Conservation (phyloP, 306 rosid genomes). For the Comarum palustre region DNA sequence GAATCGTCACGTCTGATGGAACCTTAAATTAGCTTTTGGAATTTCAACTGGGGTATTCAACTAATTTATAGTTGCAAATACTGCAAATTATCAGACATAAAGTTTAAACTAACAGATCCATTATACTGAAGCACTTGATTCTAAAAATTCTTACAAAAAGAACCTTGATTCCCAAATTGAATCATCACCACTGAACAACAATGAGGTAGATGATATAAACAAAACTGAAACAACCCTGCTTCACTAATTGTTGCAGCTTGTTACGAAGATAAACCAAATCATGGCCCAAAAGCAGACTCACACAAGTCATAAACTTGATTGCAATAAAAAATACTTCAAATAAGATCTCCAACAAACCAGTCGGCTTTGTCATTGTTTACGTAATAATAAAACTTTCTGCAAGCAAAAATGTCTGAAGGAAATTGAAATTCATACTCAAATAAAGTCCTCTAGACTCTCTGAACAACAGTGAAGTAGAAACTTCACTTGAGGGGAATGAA, state of each 20-base stretch:
- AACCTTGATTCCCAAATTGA: neutral
- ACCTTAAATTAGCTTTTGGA: neutral
- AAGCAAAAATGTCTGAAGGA: neutral
- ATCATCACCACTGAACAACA: neutral
- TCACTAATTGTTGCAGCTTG: neutral
- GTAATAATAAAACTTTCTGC: slow-evolving; percentile 8
- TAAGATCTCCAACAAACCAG: slow-evolving; percentile 15
- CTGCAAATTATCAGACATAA: neutral
- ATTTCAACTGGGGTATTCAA: neutral
- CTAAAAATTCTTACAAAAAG: no score
- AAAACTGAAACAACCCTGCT: neutral
- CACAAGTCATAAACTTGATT: neutral
- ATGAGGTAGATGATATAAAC: neutral
- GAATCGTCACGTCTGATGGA: neutral
- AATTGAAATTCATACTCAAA: slow-evolving; percentile 12
- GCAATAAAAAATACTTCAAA: neutral
- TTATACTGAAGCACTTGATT: no score
- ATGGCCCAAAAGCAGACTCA: neutral
- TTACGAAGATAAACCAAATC: neutral
- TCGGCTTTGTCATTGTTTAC: neutral
- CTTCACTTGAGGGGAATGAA: slow-evolving; percentile 90
- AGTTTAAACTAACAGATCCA: no score
- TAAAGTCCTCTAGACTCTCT: neutral
- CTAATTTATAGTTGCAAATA: neutral
- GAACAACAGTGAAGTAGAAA: neutral